phyloP scores from a whole-genome alignment of 1,284 basidiomycete species.

The Pseudozyma sp. region DNA sequence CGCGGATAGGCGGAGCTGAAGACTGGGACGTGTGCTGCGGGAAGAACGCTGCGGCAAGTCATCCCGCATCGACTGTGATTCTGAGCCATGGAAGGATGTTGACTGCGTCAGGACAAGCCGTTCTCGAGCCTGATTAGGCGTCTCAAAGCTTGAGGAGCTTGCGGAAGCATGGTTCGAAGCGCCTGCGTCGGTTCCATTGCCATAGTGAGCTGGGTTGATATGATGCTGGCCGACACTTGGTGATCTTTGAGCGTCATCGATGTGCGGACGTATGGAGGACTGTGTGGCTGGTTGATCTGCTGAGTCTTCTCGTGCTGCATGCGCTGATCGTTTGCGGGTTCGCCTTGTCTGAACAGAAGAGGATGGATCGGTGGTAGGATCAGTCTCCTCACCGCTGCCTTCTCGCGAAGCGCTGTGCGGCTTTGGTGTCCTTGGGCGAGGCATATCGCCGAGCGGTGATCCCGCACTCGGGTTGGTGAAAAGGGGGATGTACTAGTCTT shows the following conservation, averaged over 20 bases:
- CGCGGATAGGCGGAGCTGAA: slow-evolving; percentile 6
- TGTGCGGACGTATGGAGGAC: slow-evolving; percentile 5
- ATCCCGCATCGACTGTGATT: background rate
- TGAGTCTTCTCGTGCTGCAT: slow-evolving; percentile 15
- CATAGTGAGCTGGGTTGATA: background rate
- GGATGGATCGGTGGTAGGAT: slow-evolving; percentile 19
- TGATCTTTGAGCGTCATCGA: slow-evolving; percentile 3
- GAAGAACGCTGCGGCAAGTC: slow-evolving; percentile 6
- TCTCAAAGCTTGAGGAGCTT: slow-evolving; percentile 14
- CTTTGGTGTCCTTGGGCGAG: slow-evolving; percentile 19
- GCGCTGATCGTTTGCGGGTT: slow-evolving; percentile 36
- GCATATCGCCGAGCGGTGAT: slow-evolving; percentile 14
- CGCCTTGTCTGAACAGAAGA: slow-evolving; percentile 16
- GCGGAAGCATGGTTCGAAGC: background rate
- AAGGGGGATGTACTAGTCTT: background rate
- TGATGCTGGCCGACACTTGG: background rate
- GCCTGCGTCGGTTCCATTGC: background rate
- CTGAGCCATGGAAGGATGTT: background rate
- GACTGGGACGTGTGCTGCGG: slow-evolving; percentile 16
- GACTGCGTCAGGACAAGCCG: slow-evolving; percentile 22
- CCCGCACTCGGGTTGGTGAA: background rate
- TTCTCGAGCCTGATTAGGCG: slow-evolving; percentile 22
- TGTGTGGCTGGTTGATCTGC: slow-evolving; percentile 11
- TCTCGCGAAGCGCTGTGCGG: slow-evolving; percentile 12
- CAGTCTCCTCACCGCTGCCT: slow-evolving; percentile 30